Conservation (phyloP, 2,329 filamentous ascomycete species). For the Coniochaeta sp. region DNA sequence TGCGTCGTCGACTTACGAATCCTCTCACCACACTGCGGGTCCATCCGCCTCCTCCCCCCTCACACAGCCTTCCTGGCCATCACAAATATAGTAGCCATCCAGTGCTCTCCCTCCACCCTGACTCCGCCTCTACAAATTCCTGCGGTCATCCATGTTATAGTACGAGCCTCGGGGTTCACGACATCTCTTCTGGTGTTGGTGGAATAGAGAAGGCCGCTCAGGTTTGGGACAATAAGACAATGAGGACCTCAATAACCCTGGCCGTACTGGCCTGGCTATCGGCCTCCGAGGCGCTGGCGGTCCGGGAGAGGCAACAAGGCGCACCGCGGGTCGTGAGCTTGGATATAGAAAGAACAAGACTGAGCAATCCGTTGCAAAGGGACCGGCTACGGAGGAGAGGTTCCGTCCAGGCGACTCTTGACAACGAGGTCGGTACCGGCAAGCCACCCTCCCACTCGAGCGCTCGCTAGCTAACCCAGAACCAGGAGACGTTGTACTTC, state of each 20-base stretch:
- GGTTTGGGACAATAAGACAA: conserved; percentile 10
- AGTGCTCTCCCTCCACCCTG: not conserved
- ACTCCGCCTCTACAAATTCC: not conserved
- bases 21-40: not conserved
- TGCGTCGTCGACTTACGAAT: not conserved
- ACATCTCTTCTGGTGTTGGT: not conserved
- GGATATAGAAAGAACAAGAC: conserved; percentile 29
- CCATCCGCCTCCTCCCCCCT: not conserved
- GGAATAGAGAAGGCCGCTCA: not conserved
- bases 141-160: not conserved
- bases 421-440: conserved; percentile 42
- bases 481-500: conserved; percentile 54
- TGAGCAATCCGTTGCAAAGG: conserved; percentile 32
- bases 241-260: conserved; percentile 26
- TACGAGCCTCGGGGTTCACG: not conserved
- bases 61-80: not conserved
- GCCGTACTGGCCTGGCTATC: conserved; percentile 20
- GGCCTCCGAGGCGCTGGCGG: conserved; percentile 15
- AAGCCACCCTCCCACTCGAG: no score
- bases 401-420: conserved; percentile 36
- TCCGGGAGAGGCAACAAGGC: conserved; percentile 21
- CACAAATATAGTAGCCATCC: not conserved
- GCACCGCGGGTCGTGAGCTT: conserved; percentile 37
- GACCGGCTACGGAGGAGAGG: conserved; percentile 39
- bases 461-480: not conserved